Conservation (phyloP, 345 rosid genomes). For the Murraya paniculata region DNA sequence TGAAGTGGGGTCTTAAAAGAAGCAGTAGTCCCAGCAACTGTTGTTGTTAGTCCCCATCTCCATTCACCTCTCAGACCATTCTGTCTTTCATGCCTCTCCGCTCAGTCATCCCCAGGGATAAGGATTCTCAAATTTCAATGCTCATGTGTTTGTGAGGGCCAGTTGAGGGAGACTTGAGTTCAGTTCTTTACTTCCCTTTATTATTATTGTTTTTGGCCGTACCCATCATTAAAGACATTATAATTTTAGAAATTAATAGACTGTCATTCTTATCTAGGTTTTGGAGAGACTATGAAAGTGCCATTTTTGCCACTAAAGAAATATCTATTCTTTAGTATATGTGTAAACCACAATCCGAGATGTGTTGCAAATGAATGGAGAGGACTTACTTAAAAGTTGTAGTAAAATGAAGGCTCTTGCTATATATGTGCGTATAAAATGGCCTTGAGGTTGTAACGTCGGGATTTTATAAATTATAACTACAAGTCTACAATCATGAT, state of each 20-base stretch:
- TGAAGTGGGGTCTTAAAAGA: constrained; percentile 7
- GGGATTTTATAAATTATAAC: no score
- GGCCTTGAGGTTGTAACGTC: no score
- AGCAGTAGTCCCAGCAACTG: neutral
- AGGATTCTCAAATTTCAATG: neutral
- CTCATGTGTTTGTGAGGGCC: constrained; percentile 9
- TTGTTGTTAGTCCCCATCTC: neutral
- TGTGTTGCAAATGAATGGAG: neutral
- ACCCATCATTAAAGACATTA: neutral
- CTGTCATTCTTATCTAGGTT: no score
- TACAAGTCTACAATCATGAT: no score
- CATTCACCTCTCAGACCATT: neutral
- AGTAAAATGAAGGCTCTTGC: neutral
- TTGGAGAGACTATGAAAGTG: neutral
- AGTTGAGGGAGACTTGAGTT: neutral
- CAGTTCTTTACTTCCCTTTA: neutral
- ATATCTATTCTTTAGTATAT: neutral
- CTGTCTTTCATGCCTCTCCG: neutral
- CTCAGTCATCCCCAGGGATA: neutral
- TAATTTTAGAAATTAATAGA: no score
- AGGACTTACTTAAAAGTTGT: neutral
- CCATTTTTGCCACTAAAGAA: neutral
- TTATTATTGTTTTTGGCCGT: neutral
- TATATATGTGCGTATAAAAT: neutral
- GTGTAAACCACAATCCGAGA: neutral